phyloP scores from a whole-genome alignment of 257 asterid genomes.

The Nicotiana undulata region DNA sequence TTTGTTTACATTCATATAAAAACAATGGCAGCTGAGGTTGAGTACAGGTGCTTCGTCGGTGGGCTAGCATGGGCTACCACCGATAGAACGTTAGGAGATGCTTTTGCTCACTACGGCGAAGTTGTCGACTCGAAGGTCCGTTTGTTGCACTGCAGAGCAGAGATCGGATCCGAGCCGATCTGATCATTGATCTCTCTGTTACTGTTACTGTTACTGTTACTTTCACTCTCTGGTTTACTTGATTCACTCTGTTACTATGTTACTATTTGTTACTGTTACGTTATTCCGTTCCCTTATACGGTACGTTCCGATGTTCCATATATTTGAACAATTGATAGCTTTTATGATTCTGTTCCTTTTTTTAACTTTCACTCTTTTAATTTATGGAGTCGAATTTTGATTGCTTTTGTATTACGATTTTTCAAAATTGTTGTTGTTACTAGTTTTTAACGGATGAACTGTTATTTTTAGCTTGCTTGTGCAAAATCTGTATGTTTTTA shows the following conservation, averaged over 20 bases:
- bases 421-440: too few species aligned
- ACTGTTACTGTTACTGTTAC: slow-evolving; percentile 9
- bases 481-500: background rate
- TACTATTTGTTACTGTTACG: slow-evolving; percentile 12
- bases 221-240: background rate
- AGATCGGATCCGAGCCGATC: slow-evolving; percentile 14
- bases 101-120: slow-evolving; percentile 46
- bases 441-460: background rate
- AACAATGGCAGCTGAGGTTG: slow-evolving; percentile 4
- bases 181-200: slow-evolving; percentile 21
- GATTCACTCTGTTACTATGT: background rate
- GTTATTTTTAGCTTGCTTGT: background rate
- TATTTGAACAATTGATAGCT: slow-evolving; percentile 10
- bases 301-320: slow-evolving; percentile 24
- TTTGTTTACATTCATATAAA: background rate
- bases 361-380: too few species aligned
- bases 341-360: slow-evolving; percentile 5
- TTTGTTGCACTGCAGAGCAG: slow-evolving; percentile 28
- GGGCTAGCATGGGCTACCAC: slow-evolving; percentile 63
- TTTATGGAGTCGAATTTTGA: too few species aligned
- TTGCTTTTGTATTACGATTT: too few species aligned
- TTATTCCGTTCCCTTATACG: slow-evolving; percentile 12
- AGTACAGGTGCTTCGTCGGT: slow-evolving; percentile 27
- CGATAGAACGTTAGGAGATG: slow-evolving; percentile 37
- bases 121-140: slow-evolving; percentile 67